Evolutionary conservation across 1,139 yeast genomes (phyloP).

Genomic region (Zygoascus sp.): DNA sequence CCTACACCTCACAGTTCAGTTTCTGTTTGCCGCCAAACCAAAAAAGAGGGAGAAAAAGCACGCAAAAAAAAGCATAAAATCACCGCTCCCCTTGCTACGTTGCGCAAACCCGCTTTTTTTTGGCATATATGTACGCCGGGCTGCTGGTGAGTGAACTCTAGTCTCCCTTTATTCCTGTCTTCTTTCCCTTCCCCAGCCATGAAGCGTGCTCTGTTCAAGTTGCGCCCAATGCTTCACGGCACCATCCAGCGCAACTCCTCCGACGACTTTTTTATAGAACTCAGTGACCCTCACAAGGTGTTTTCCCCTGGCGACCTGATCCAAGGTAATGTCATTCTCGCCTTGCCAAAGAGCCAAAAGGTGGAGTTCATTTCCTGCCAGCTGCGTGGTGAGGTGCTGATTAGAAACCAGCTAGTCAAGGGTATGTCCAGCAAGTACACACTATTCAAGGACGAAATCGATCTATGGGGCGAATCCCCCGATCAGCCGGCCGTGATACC

Average conservation of each 20-base stretch:
- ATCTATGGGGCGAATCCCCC: conserved; percentile 53
- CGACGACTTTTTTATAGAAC: conserved; percentile 59
- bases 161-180: not conserved
- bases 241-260: conserved; percentile 17
- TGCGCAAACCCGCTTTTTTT: too few relatives aligned
- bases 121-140: too few relatives aligned
- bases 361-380: conserved; percentile 27
- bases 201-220: conserved; percentile 16
- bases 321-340: conserved; percentile 37
- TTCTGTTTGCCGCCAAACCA: too few relatives aligned
- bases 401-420: conserved; percentile 43
- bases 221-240: conserved; percentile 19
- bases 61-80: too few relatives aligned
- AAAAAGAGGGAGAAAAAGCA: too few relatives aligned
- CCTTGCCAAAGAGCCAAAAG: conserved; percentile 27
- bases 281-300: conserved; percentile 68
- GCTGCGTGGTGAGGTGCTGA: conserved; percentile 30
- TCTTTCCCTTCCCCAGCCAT: not conserved
- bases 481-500: not conserved
- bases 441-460: conserved; percentile 60
- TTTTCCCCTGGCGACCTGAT: conserved; percentile 67
- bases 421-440: conserved; percentile 34
- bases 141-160: not conserved
- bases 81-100: too few relatives aligned
- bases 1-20: too few relatives aligned